Conservation (phyloP, 1,284 basidiomycete species). For the Ceratobasidium sp. region DNA sequence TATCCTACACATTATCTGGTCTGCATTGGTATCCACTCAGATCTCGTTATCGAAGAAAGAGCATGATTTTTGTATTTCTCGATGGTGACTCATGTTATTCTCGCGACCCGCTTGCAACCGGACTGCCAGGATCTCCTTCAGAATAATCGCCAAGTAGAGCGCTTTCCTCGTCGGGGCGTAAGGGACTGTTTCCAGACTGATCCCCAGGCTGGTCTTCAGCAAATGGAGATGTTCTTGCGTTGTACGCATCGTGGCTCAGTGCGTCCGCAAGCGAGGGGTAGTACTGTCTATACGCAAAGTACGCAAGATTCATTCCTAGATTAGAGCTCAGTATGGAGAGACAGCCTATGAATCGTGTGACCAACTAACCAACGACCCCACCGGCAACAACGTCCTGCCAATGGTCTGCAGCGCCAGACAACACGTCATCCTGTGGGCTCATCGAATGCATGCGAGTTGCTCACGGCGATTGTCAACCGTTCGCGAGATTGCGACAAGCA, state of each 20-base stretch:
- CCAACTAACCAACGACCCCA: conserved; percentile 67
- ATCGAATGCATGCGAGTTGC: conserved; percentile 47
- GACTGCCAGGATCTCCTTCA: not conserved
- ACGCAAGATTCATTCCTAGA: conserved; percentile 63
- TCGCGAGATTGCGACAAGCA: conserved; percentile 86
- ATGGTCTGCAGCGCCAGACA: conserved; percentile 63
- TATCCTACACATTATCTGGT: conserved; percentile 38
- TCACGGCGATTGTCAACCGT: conserved; percentile 88
- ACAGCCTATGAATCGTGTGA: not conserved
- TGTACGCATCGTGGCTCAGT: conserved; percentile 59
- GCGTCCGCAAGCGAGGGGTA: conserved; percentile 68
- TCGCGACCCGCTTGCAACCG: not conserved
- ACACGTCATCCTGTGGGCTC: not conserved
- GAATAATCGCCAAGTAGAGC: conserved; percentile 26
- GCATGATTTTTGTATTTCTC: not conserved
- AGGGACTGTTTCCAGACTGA: not conserved
- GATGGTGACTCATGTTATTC: not conserved
- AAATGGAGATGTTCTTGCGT: conserved; percentile 26
- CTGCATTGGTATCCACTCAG: conserved; percentile 14
- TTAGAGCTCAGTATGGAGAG: not conserved
- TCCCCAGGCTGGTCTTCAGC: conserved; percentile 3
- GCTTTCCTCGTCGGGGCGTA: conserved; percentile 13
- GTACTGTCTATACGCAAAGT: conserved; percentile 83
- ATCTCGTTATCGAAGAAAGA: not conserved
- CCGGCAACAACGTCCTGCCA: conserved; percentile 90